Percentiles rank a stretch among this genome's conserved stretches.
Evolutionary conservation across 805 yeast species (phyloP).

Genomic region (Lipomyces lipofer): DNA sequence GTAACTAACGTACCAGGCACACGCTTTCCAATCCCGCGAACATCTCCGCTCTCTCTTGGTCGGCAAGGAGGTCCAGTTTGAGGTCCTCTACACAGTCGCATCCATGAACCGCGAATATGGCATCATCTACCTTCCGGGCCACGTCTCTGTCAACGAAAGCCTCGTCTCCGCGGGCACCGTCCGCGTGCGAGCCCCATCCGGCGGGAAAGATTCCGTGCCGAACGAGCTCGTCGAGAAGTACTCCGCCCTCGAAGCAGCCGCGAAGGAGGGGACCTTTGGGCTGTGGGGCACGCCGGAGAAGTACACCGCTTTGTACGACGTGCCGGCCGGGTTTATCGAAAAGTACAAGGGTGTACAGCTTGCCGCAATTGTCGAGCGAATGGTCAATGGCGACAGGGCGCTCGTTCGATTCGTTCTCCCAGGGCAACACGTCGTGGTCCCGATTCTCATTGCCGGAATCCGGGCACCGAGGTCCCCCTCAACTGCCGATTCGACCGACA

Average conservation of each 20-base stretch:
- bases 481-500: constrained; percentile 39
- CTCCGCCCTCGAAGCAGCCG: constrained; percentile 50
- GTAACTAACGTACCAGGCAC: constrained; percentile 45
- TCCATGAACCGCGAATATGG: constrained; percentile 61
- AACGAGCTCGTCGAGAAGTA: constrained; percentile 18
- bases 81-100: constrained; percentile 55
- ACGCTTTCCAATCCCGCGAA: constrained; percentile 62
- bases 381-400: constrained; percentile 76
- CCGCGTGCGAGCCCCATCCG: constrained; percentile 57
- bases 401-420: constrained; percentile 56
- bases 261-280: constrained; percentile 54
- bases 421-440: constrained; percentile 57
- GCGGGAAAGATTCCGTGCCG: constrained; percentile 18
- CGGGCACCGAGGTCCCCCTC: constrained; percentile 62
- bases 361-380: constrained; percentile 69
- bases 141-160: constrained; percentile 58
- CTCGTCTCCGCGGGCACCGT: constrained; percentile 60
- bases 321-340: constrained; percentile 42
- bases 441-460: constrained; percentile 71
- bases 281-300: constrained; percentile 48
- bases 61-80: constrained; percentile 63
- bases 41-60: constrained; percentile 59
- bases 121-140: constrained; percentile 64
- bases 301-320: constrained; percentile 27
- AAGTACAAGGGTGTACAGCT: constrained; percentile 47